A percentile compares a stretch with the other conserved stretches of the same genome.
Evolutionary conservation across 2,329 filamentous ascomycete species (phyloP).

Genomic region (Didymella pinodella): DNA sequence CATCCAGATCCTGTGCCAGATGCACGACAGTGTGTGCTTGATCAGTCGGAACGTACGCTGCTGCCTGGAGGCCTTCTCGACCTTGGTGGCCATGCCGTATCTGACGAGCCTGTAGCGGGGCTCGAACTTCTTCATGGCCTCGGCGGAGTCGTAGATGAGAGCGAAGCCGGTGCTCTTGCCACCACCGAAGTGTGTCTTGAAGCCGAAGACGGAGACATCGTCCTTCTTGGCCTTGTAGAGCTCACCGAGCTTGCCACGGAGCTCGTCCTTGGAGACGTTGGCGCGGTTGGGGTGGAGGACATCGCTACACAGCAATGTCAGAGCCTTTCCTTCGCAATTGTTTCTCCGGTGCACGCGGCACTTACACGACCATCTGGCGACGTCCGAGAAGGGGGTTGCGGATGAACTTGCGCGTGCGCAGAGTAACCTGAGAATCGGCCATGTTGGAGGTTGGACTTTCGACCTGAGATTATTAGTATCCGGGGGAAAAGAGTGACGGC

Average conservation of each 20-base stretch:
- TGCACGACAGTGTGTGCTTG: slow-evolving; percentile 16
- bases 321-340: slow-evolving; percentile 33
- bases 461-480: slow-evolving; percentile 41
- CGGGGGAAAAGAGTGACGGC: slow-evolving; percentile 13
- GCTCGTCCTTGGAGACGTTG: slow-evolving; percentile 99
- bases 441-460: slow-evolving; percentile 66
- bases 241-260: slow-evolving; percentile 90
- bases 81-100: slow-evolving; percentile 90
- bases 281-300: slow-evolving; percentile 98
- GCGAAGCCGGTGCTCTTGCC: slow-evolving; percentile 99
- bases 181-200: slow-evolving; percentile 98
- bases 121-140: slow-evolving; percentile 99
- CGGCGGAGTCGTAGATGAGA: slow-evolving; percentile 96
- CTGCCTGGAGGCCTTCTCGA: slow-evolving; percentile 97
- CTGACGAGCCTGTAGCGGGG: slow-evolving; percentile 96
- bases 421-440: slow-evolving; percentile 73
- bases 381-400: slow-evolving; percentile 98
- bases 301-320: slow-evolving; percentile 70
- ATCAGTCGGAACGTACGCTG: slow-evolving; percentile 78
- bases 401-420: slow-evolving; percentile 99
- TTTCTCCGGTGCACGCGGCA: slow-evolving; percentile 32
- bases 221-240: slow-evolving; percentile 99
- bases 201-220: slow-evolving; percentile 96
- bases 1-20: slow-evolving; percentile 16
- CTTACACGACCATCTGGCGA: slow-evolving; percentile 99